Evolutionary conservation across 2,329 filamentous ascomycete genomes (phyloP), one percentile per base, ranked within the genome.

Genomic region (Camillea tinctor): DNA sequence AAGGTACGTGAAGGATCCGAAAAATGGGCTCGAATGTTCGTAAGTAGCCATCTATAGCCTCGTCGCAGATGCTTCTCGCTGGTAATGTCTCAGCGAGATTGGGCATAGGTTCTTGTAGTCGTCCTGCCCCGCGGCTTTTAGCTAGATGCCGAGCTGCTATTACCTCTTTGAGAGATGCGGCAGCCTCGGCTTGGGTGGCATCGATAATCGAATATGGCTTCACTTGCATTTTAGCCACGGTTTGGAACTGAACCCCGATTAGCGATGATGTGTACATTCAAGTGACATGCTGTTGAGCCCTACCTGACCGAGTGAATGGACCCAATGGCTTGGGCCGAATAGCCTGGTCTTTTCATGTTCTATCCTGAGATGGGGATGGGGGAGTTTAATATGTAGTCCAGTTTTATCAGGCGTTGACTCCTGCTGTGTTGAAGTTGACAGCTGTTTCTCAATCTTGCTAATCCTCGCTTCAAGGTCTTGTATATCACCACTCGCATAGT

Each of bases 1-100:
- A 66, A 19, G 67, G 66, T 11, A 68, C 57, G 23, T 70, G 68
- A 0, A 70, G 58, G 19, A 70, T 60, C n/a, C 68, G 68, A 24
- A 66, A 68, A 13, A 69, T 64, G 1, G 61, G 60, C 20, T 70
- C 68, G 15, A 65, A 65, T 4, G 66, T 69, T 8, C 66, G 67
- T 1, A 70, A 50, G 60, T 70, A 70, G 21, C 63, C 57, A 23
- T 68, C 64, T 2, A 68, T 23, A 5, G 66, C 56, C 11, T 58
- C 40, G 52, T 69, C 67, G 17, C 67, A 68, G 17, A 66, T 40
- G 4, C 30, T 52, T 22, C 52, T 63, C 1, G 62, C 21, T 0
- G 68, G 68, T 9, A 70, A 58, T 11, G 61, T 65, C 40, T 56
- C 55, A 17, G 49, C n/a, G 13, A 67, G 54, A 11, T 56, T 49